Conservation (phyloP, 1,284 basidiomycete species). For the Phellinidium pouzarii region DNA sequence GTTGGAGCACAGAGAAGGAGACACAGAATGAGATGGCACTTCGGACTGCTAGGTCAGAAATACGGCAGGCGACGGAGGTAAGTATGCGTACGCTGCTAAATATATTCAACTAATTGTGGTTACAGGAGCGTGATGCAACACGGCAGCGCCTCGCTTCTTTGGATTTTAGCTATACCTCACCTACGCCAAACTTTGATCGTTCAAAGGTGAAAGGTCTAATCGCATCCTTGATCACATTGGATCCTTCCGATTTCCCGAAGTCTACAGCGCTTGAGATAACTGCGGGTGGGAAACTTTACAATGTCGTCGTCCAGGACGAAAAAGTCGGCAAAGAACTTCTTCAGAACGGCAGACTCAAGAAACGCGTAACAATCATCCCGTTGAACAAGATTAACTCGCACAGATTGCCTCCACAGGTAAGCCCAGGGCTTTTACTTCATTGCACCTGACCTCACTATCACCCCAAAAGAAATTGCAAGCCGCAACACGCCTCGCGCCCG, state of each 20-base stretch:
- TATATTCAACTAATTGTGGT: not conserved
- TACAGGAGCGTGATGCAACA: constrained; percentile 66
- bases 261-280: constrained; percentile 92
- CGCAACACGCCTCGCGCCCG: constrained; percentile 72
- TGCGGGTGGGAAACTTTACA: constrained; percentile 89
- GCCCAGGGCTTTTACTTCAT: constrained; percentile 21
- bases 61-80: constrained; percentile 63
- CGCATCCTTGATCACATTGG: constrained; percentile 77
- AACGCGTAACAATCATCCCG: constrained; percentile 91
- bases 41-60: constrained; percentile 48
- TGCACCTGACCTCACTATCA: constrained; percentile 6
- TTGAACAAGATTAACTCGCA: constrained; percentile 85
- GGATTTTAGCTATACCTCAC: constrained; percentile 81
- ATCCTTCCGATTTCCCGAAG: constrained; percentile 64
- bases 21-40: constrained; percentile 53
- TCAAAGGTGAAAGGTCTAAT: constrained; percentile 89
- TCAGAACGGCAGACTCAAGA: constrained; percentile 77
- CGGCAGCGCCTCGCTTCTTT: constrained; percentile 66
- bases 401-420: constrained; percentile 56
- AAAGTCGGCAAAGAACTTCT: constrained; percentile 83
- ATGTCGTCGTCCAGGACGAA: constrained; percentile 92
- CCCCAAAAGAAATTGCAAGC: constrained; percentile 62
- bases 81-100: constrained; percentile 23
- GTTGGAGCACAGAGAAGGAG: constrained; percentile 81
- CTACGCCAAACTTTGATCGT: constrained; percentile 79